Percentiles rank a stretch among this genome's conserved stretches.
These are phyloP conservation scores for Penicillium nucicola DNA, from an alignment of 495 filamentous ascomycete genomes.

Conservation along the genomic window DNA sequence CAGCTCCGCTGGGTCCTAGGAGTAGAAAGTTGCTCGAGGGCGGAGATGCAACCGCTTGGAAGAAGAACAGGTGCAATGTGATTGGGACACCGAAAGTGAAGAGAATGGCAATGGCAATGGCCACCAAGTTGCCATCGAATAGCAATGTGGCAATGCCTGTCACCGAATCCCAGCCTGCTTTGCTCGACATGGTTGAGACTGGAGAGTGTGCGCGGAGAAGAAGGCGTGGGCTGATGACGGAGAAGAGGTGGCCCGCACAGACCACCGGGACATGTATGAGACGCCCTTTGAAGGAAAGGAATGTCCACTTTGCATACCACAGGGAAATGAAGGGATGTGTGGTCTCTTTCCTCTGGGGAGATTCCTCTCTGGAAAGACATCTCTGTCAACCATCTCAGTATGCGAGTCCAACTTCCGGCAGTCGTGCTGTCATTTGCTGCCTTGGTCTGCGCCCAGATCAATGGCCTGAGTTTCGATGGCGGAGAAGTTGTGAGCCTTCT, in stretches of 20 bases:
- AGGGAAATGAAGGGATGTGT: constrained; percentile 3
- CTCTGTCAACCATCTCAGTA: constrained; percentile 19
- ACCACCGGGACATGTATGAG: background rate
- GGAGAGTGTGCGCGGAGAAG: background rate
- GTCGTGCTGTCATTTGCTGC: constrained; percentile 42
- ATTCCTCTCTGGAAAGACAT: background rate
- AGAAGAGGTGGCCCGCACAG: background rate
- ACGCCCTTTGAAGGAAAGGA: background rate
- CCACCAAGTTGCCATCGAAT: constrained; percentile 40
- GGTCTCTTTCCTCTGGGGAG: background rate
- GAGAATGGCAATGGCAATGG: constrained; percentile 63
- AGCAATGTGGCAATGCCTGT: constrained; percentile 38
- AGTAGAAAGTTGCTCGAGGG: constrained; percentile 80
- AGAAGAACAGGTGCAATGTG: constrained; percentile 73
- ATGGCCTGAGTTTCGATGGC: constrained; percentile 46
- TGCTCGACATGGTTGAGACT: constrained; percentile 28
- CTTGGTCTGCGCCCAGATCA: constrained; percentile 51
- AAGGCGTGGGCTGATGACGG: background rate
- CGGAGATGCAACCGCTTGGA: constrained; percentile 59
- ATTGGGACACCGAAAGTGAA: constrained; percentile 72
- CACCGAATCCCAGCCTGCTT: constrained; percentile 33
- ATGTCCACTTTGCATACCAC: constrained; percentile 8
- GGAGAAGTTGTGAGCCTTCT: constrained; percentile 44
- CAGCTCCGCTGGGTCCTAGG: constrained; percentile 76
- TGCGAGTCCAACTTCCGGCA: constrained; percentile 34